Evolutionary conservation across 768 basidiomycete species (phyloP).

Genomic region (Lentinula edodes): DNA sequence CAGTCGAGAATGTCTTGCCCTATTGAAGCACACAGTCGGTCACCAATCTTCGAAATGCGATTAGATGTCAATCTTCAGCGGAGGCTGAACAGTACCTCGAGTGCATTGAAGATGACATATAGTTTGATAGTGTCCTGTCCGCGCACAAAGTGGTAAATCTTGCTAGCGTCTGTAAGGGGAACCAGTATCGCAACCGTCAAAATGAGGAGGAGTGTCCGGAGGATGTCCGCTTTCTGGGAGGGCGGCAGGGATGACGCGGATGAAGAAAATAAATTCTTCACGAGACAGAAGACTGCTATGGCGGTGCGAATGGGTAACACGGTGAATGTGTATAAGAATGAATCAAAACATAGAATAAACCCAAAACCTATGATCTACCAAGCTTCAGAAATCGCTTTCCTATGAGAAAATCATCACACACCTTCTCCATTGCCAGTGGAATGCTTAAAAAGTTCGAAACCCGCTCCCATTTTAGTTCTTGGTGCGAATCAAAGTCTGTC

Average conservation of each 20-base stretch:
- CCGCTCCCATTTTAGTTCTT: slow-evolving; percentile 92
- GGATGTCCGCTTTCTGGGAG: slow-evolving; percentile 88
- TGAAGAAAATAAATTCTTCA: slow-evolving; percentile 42
- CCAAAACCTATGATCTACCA: slow-evolving; percentile 86
- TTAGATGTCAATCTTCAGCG: neutral
- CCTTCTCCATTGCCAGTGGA: slow-evolving; percentile 92
- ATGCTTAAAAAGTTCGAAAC: slow-evolving; percentile 95
- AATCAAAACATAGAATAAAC: slow-evolving; percentile 89
- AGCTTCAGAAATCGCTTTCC: slow-evolving; percentile 5
- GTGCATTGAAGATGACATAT: slow-evolving; percentile 97
- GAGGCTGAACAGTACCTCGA: slow-evolving; percentile 65
- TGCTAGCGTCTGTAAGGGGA: slow-evolving; percentile 89
- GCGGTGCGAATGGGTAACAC: slow-evolving; percentile 88
- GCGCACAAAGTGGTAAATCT: slow-evolving; percentile 96
- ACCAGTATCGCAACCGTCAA: slow-evolving; percentile 70
- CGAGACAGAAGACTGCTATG: slow-evolving; percentile 55
- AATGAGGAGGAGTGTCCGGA: slow-evolving; percentile 73
- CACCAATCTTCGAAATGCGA: slow-evolving; percentile 66
- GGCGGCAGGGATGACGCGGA: slow-evolving; percentile 62
- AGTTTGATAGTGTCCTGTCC: slow-evolving; percentile 98
- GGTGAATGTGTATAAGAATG: slow-evolving; percentile 97
- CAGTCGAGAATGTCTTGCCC: slow-evolving; percentile 98
- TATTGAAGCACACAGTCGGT: slow-evolving; percentile 90
- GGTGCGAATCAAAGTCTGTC: slow-evolving; percentile 92
- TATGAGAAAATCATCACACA: slow-evolving; percentile 21